Evolutionary conservation across 805 yeast genomes (phyloP).

Genomic region (Tetrapisispora fleetii): DNA sequence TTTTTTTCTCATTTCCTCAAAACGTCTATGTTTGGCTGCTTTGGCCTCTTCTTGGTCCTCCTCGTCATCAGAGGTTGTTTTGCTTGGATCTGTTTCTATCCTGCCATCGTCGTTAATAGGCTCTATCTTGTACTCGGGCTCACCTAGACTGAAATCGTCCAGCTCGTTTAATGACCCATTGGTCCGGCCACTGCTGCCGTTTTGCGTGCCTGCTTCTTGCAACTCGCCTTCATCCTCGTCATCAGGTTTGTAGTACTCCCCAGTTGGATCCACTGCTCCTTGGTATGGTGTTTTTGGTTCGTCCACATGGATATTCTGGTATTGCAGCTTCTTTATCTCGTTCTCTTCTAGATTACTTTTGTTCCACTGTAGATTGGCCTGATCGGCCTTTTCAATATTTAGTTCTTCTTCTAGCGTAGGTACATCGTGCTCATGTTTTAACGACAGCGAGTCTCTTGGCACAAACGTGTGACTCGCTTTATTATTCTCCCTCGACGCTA

Average conservation of each 20-base stretch:
- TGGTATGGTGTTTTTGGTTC: constrained; percentile 96
- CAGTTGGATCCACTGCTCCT: constrained; percentile 75
- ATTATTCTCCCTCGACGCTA: neutral
- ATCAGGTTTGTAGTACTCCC: constrained; percentile 68
- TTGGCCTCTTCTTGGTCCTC: constrained; percentile 34
- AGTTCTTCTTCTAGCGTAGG: constrained; percentile 3
- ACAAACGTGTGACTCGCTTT: constrained; percentile 1
- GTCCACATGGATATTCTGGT: constrained; percentile 47
- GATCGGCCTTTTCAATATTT: constrained; percentile 16
- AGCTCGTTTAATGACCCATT: constrained; percentile 45
- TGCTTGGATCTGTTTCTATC: constrained; percentile 33
- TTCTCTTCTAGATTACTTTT: constrained; percentile 59
- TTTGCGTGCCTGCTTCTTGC: constrained; percentile 22
- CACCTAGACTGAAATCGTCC: constrained; percentile 48
- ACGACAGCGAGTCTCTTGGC: constrained; percentile 26
- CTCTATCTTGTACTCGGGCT: constrained; percentile 37
- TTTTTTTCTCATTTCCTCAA: constrained; percentile 69
- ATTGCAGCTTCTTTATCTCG: constrained; percentile 59
- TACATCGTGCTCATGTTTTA: constrained; percentile 23
- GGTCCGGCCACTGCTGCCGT: neutral
- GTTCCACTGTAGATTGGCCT: constrained; percentile 69
- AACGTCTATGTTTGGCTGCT: constrained; percentile 53
- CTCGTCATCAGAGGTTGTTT: constrained; percentile 26
- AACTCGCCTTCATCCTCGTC: constrained; percentile 36
- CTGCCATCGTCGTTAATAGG: constrained; percentile 24